Percentiles rank a stretch among this genome's conserved stretches.
These are phyloP conservation scores for Crithidia acanthocephali DNA, from an alignment of 208 protist species.

Conservation along the genomic window DNA sequence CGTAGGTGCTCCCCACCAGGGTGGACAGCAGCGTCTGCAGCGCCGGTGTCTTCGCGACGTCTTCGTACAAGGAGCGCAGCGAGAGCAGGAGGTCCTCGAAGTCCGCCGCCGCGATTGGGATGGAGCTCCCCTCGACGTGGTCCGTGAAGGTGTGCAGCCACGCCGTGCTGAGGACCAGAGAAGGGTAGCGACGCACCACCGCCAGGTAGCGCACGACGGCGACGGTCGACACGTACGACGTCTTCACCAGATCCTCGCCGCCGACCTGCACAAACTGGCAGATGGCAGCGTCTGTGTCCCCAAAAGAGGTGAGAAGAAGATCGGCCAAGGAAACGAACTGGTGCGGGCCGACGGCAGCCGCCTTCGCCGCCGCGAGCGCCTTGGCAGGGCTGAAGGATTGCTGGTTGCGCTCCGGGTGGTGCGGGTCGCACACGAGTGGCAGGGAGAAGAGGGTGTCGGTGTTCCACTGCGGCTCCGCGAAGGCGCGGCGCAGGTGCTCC, in stretches of 20 bases:
- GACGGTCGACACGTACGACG: conserved; percentile 15
- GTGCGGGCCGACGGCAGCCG: conserved; percentile 60
- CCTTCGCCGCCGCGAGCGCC: conserved; percentile 64
- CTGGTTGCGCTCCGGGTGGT: conserved; percentile 26
- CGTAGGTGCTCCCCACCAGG: conserved; percentile 42
- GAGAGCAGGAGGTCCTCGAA: conserved; percentile 72
- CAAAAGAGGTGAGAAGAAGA: conserved; percentile 62
- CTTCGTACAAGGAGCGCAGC: conserved; percentile 56
- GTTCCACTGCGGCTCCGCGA: conserved; percentile 70
- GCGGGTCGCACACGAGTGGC: conserved; percentile 46
- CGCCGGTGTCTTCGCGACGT: conserved; percentile 58
- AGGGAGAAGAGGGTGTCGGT: conserved; percentile 74
- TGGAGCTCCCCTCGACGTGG: conserved; percentile 16
- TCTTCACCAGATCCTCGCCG: conserved; percentile 50
- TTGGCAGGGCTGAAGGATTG: conserved; percentile 36
- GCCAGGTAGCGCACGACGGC: conserved; percentile 66
- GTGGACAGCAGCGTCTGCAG: conserved; percentile 60
- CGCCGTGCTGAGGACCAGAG: conserved; percentile 40
- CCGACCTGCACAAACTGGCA: conserved; percentile 53
- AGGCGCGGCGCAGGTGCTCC: conserved; percentile 55
- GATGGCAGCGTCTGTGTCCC: conserved; percentile 49
- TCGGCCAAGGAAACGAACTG: conserved; percentile 80
- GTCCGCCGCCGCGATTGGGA: conserved; percentile 23
- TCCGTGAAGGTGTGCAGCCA: conserved; percentile 70
- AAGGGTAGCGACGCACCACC: conserved; percentile 46